Base-by-base conservation (phyloP, 371 early-diverging fungal genomes). In the Entomophthora muscae region DNA sequence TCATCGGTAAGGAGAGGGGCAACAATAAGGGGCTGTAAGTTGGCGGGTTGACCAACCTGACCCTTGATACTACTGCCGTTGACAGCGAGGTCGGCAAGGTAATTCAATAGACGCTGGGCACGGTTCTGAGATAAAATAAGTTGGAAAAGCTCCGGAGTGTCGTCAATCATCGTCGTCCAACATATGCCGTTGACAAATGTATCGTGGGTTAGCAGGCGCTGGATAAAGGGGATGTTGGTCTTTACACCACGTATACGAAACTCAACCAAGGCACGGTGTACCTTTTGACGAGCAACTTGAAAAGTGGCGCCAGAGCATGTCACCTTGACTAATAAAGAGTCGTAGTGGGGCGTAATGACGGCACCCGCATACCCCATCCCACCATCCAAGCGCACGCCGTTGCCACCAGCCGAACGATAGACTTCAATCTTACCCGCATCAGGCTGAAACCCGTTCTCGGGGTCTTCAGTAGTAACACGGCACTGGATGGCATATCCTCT, bases 141-240 rank as follows among this genome's bases (percentile, higher is more conserved):
- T 32, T 83, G 73, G 76, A 91, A 88, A 52, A 93, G 79, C 71
- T 87, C 85, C 1, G 92, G 93, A 0, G 93, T 87, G 68, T 94
- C 96, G 68, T 95, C 96, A 69, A 95, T 93, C 63, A 93, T 93
- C 13, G 96, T 95, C 22, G 96, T 95, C 95, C 95, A 95, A 66
- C 89, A 80, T 67, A 81, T 78, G 51, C 85, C 90, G 56, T 73
- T 73, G 52, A 83, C 81, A 64, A 90, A 89, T 1, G 82, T 83
- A 13, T 80, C 81, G 72, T 90, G 84, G 1, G 83, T 84, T 53
- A 95, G 73, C 55, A 95, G 76, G 58, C 85, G 81, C 72, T 86
- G 89, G 61, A 96, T 76, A 78, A 95, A 96, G 56, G 86, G 83
- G 71, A 94, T 90, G 73, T 95, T 96, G 67, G 95, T 95, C 73